A percentile compares a stretch with the other conserved stretches of the same genome.
These are phyloP conservation scores for Aspergillus felis DNA, from an alignment of 2,329 filamentous ascomycete genomes.

Conservation along the genomic window DNA sequence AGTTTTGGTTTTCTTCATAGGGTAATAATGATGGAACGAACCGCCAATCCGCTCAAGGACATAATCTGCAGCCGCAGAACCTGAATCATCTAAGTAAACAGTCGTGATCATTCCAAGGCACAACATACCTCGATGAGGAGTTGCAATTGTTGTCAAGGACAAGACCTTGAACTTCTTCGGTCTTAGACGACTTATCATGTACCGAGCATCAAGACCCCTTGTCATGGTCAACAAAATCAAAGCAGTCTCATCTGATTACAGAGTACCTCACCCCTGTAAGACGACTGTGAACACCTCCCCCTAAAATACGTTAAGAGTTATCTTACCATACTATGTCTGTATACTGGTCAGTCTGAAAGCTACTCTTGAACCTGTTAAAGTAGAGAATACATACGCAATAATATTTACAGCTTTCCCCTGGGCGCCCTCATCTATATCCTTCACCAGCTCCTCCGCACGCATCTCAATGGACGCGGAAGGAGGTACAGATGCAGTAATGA, in stretches of 20 bases:
- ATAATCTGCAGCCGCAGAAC: constrained; percentile 60
- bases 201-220: constrained; percentile 60
- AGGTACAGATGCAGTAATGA: constrained; percentile 59
- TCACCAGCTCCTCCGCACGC: constrained; percentile 51
- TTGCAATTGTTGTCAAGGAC: constrained; percentile 60
- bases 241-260: neutral
- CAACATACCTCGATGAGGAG: constrained; percentile 52
- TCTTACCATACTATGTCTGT: constrained; percentile 48
- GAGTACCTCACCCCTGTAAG: constrained; percentile 30
- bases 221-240: constrained; percentile 5
- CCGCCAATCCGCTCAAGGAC: constrained; percentile 56
- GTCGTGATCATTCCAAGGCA: neutral
- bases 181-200: constrained; percentile 59
- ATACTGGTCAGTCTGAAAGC: constrained; percentile 3
- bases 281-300: constrained; percentile 6
- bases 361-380: neutral
- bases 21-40: constrained; percentile 23
- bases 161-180: constrained; percentile 70
- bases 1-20: neutral
- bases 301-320: neutral
- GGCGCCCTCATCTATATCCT: constrained; percentile 51
- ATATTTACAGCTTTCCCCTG: constrained; percentile 60
- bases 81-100: constrained; percentile 18
- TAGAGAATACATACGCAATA: constrained; percentile 50
- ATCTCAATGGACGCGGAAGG: constrained; percentile 57